A percentile compares a stretch with the other conserved stretches of the same genome.
Evolutionary conservation across 2,329 filamentous ascomycete genomes (phyloP).

Genomic region (Lachnellula subtilissima): DNA sequence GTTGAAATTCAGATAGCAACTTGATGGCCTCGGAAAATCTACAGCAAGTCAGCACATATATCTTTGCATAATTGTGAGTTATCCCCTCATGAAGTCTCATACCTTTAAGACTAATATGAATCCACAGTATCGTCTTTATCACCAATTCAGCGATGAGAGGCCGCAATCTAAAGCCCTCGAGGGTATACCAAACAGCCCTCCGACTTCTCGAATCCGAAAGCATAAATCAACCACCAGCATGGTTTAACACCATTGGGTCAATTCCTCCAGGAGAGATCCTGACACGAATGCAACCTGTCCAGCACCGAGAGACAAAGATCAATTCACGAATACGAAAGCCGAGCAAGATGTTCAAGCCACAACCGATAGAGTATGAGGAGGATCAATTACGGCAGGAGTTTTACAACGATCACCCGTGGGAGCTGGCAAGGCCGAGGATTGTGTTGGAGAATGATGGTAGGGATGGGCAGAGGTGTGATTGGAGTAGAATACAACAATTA

Average conservation of each 20-base stretch:
- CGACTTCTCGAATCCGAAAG: constrained; percentile 40
- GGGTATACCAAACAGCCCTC: constrained; percentile 44
- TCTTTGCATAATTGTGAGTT: not conserved
- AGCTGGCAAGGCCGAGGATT: constrained; percentile 81
- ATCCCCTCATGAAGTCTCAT: not conserved
- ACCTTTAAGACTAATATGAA: not conserved
- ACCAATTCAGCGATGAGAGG: constrained; percentile 24
- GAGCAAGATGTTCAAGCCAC: constrained; percentile 75
- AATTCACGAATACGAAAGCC: constrained; percentile 50
- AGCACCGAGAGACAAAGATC: constrained; percentile 35
- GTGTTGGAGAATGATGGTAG: constrained; percentile 82
- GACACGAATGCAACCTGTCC: constrained; percentile 47
- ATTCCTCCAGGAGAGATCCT: constrained; percentile 54
- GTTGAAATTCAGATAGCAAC: constrained; percentile 2
- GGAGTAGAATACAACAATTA: constrained; percentile 71
- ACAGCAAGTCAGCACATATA: not conserved
- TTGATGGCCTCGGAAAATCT: not conserved
- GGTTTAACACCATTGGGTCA: constrained; percentile 30
- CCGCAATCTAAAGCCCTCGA: constrained; percentile 36
- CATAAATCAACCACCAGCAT: constrained; percentile 33
- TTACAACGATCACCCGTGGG: constrained; percentile 95
- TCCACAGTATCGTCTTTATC: not conserved
- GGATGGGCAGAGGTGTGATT: constrained; percentile 71
- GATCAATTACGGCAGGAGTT: constrained; percentile 77
- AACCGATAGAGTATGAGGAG: constrained; percentile 74